Conservation (phyloP, 495 filamentous ascomycete genomes). For the Penicillium bialowiezense region DNA sequence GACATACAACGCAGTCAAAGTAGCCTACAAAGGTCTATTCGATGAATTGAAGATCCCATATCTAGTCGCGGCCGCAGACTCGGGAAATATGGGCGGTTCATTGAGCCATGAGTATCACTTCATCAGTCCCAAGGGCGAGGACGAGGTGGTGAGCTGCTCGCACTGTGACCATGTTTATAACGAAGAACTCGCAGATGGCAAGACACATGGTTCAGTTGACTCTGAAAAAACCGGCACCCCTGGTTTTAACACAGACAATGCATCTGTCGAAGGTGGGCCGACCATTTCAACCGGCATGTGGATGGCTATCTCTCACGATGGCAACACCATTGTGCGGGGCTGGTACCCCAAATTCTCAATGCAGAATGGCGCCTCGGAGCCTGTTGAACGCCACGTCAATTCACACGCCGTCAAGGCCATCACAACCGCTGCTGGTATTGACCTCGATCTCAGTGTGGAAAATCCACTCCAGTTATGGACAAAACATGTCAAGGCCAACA, state of each 20-base stretch:
- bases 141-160: conserved; percentile 73
- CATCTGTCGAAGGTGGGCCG: conserved; percentile 17
- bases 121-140: conserved; percentile 76
- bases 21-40: conserved; percentile 72
- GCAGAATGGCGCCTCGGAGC: conserved; percentile 29
- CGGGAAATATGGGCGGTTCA: conserved; percentile 91
- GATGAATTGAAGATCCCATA: conserved; percentile 80
- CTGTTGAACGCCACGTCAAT: conserved; percentile 58
- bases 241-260: conserved; percentile 34
- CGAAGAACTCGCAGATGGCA: conserved; percentile 69
- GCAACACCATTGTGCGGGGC: conserved; percentile 60
- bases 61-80: conserved; percentile 82
- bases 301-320: conserved; percentile 69
- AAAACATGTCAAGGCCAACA: conserved; percentile 34
- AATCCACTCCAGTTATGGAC: conserved; percentile 58
- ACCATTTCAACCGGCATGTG: conserved; percentile 50
- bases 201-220: conserved; percentile 20
- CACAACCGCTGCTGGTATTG: conserved; percentile 53
- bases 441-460: conserved; percentile 69
- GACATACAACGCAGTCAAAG: conserved; percentile 72
- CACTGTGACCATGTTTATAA: conserved; percentile 77
- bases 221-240: conserved; percentile 6
- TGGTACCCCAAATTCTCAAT: conserved; percentile 56
- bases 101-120: conserved; percentile 95
- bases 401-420: conserved; percentile 65